These are phyloP conservation scores for Tolypocladium album DNA, from an alignment of 2,329 filamentous ascomycete species.

Conservation along the genomic window DNA sequence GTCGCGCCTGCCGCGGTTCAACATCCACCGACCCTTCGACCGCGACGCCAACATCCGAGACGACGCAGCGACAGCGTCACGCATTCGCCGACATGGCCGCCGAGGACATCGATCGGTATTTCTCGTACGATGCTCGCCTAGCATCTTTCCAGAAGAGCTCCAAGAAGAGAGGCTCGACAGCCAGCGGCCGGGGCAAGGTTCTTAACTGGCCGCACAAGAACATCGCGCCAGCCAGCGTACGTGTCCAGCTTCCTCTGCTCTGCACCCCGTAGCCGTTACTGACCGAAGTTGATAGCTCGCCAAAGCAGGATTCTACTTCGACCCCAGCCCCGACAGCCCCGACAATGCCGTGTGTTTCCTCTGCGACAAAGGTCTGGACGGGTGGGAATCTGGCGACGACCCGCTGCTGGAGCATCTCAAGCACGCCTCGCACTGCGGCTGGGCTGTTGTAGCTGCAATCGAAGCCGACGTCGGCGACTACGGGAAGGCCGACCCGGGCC, in stretches of 20 bases:
- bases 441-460: constrained; percentile 63
- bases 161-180: constrained; percentile 61
- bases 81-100: constrained; percentile 16
- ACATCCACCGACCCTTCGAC: neutral
- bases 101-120: constrained; percentile 34
- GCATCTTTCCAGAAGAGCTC: constrained; percentile 62
- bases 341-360: constrained; percentile 90
- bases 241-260: constrained; percentile 1
- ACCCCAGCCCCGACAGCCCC: constrained; percentile 59
- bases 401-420: constrained; percentile 77
- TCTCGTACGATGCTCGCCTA: constrained; percentile 65
- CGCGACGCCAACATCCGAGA: constrained; percentile 5
- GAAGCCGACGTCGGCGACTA: constrained; percentile 53
- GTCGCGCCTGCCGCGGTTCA: constrained; percentile 8
- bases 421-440: constrained; percentile 74
- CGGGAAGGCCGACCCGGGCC: constrained; percentile 62
- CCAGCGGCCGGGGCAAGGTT: constrained; percentile 41
- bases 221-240: constrained; percentile 20
- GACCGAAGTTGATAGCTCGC: constrained; percentile 54
- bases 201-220: constrained; percentile 65
- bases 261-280: constrained; percentile 3
- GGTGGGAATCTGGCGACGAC: constrained; percentile 83
- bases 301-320: constrained; percentile 83
- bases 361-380: constrained; percentile 74
- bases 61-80: constrained; percentile 9